Conservation (phyloP, 805 yeast genomes). For the Barnettozyma siamensis region DNA sequence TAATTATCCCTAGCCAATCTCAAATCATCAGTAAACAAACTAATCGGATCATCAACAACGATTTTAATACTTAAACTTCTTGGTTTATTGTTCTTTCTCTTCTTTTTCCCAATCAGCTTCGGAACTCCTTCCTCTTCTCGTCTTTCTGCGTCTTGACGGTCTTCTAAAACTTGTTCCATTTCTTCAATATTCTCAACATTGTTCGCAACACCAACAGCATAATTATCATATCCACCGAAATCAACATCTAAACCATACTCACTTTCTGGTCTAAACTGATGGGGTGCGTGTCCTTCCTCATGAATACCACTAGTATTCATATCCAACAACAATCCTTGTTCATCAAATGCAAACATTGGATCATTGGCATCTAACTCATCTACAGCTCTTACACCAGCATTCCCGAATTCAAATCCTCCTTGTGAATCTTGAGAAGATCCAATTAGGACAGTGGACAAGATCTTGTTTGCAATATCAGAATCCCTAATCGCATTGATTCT, state of each 20-base stretch:
- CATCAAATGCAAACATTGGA: constrained; percentile 24
- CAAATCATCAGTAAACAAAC: constrained; percentile 20
- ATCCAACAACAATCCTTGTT: constrained; percentile 22
- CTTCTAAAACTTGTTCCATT: constrained; percentile 13
- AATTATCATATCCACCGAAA: constrained; percentile 3
- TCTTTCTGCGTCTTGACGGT: background rate
- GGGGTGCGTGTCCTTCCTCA: background rate
- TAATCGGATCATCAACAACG: constrained; percentile 14
- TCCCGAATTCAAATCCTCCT: constrained; percentile 1
- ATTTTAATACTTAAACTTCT: constrained; percentile 1
- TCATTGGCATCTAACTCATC: constrained; percentile 14
- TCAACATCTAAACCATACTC: background rate
- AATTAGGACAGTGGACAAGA: constrained; percentile 5
- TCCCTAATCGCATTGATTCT: constrained; percentile 11
- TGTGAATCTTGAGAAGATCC: constrained; percentile 7
- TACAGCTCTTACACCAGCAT: background rate
- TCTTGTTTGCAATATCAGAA: constrained; percentile 17
- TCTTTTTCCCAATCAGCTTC: background rate
- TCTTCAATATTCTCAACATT: constrained; percentile 9
- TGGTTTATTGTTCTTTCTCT: background rate
- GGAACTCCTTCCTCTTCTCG: background rate
- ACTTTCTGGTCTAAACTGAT: background rate
- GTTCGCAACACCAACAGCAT: constrained; percentile 6
- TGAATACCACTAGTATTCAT: constrained; percentile 5
- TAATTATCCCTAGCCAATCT: constrained; percentile 23